Evolutionary conservation across 495 filamentous ascomycete species (phyloP), one percentile per base, ranked within the genome.

Genomic region (Podospora conica): DNA sequence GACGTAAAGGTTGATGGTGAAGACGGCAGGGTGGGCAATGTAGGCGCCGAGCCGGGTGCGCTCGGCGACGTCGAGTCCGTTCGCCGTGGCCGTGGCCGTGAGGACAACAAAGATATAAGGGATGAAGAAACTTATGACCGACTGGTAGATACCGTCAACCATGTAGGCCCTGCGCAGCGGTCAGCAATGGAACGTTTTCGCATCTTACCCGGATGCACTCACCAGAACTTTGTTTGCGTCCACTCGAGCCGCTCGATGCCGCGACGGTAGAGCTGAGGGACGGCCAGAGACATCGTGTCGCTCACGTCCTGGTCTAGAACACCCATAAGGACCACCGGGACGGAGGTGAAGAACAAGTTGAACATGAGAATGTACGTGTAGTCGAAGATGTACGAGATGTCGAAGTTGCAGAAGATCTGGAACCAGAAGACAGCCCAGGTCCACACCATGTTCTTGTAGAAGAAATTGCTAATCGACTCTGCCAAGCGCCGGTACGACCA

Each of bases 361-460:
- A 95, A 95, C 66, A 97, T 79, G 60, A 98, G 82, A 70, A 98
- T 95, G 78, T 98, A 99, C 22, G 92, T 96, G 79, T 97, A 97
- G 72, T 99, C 96, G 80, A 94, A 96, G 61, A 97, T 87, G 77
- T 98, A 98, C 24, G 92, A 90, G 70, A 92, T 90, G 79, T 99
- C 96, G 74, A 95, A 97, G 76, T 95, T 89, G 84, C 90, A 91
- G 79, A 90, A 98, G 63, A 95, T 89, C 76, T 95, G 93, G 79
- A 91, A 99, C 96, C 95, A 99, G 83, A 98, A 96, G 62, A 99
- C 89, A 24, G 92, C 86, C 71, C 97, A 92, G 18, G 93, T 97
- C 96, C 96, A 99, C 59, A 98, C 89, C 79, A 99, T 88, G 79
- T 97, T 98, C 90, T 99, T 99, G 85, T 99, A 99, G 82, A 99